phyloP scores from a whole-genome alignment of 2,329 filamentous ascomycete species.

The Pseudogymnoascus sp. region DNA sequence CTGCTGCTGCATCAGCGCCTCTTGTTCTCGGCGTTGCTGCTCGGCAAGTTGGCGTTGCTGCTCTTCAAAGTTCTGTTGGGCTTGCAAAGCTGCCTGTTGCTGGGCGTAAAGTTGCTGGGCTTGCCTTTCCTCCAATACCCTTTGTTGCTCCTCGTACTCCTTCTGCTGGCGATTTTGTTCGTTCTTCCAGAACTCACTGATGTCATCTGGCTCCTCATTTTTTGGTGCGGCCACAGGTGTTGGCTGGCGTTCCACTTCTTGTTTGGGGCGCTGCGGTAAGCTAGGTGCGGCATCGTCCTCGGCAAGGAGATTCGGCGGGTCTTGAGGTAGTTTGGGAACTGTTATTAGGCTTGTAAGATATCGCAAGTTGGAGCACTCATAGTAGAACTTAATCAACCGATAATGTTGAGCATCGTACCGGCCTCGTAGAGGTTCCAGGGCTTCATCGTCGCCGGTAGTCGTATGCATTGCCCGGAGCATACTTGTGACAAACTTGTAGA shows the following conservation, averaged over 20 bases:
- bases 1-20: constrained; percentile 81
- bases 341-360: constrained; percentile 95
- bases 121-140: constrained; percentile 78
- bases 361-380: constrained; percentile 94
- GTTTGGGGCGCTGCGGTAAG: constrained; percentile 72
- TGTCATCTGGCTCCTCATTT: constrained; percentile 80
- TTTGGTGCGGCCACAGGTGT: constrained; percentile 64
- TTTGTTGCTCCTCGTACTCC: constrained; percentile 91
- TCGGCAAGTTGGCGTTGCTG: constrained; percentile 82
- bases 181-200: constrained; percentile 96
- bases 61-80: constrained; percentile 92
- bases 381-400: constrained; percentile 94
- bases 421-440: constrained; percentile 75
- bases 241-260: constrained; percentile 60
- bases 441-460: constrained; percentile 88
- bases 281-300: constrained; percentile 80
- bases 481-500: constrained; percentile 99
- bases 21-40: constrained; percentile 83
- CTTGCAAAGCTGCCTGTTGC: constrained; percentile 73
- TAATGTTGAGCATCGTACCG: constrained; percentile 96
- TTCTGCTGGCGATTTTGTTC: constrained; percentile 86
- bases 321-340: constrained; percentile 89
- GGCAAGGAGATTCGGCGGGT: constrained; percentile 79
- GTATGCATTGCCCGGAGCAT: constrained; percentile 98
- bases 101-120: constrained; percentile 74